phyloP scores from a whole-genome alignment of 2,329 filamentous ascomycete species.

The Fusarium miscanthi region DNA sequence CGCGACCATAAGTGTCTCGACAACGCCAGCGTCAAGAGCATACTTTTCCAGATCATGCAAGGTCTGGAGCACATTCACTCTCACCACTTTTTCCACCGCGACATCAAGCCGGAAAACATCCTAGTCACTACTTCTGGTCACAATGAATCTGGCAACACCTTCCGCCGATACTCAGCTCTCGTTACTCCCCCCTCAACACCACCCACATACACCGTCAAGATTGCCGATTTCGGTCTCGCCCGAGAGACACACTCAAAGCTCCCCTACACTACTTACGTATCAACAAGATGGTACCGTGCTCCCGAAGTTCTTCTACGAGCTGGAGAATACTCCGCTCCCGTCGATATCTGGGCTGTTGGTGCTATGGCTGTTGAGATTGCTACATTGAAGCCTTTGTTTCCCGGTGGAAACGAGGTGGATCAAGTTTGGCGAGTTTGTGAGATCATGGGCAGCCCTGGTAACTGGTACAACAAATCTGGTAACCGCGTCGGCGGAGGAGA shows the following conservation, averaged over 20 bases:
- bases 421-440: conserved; percentile 99
- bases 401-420: conserved; percentile 97
- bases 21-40: conserved; percentile 93
- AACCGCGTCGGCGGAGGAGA: conserved; percentile 91
- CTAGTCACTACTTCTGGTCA: conserved; percentile 91
- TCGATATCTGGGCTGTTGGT: conserved; percentile 98
- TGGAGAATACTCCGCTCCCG: conserved; percentile 95
- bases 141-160: conserved; percentile 83
- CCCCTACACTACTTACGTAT: conserved; percentile 98
- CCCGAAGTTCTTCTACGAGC: conserved; percentile 94
- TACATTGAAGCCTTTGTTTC: conserved; percentile 95
- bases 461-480: conserved; percentile 96
- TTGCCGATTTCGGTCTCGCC: conserved; percentile 97
- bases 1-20: conserved; percentile 95
- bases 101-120: conserved; percentile 99
- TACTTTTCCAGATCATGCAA: conserved; percentile 95
- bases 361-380: conserved; percentile 99
- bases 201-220: conserved; percentile 94
- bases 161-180: conserved; percentile 90
- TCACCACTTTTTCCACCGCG: conserved; percentile 97
- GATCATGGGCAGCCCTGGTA: conserved; percentile 98
- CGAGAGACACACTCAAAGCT: conserved; percentile 96
- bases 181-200: conserved; percentile 96
- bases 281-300: conserved; percentile 96
- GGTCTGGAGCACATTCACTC: conserved; percentile 97